A percentile compares a stretch with the other conserved stretches of the same genome.
phyloP scores from a whole-genome alignment of 805 yeast genomes.

The Aciculoconidium aculeatum region DNA sequence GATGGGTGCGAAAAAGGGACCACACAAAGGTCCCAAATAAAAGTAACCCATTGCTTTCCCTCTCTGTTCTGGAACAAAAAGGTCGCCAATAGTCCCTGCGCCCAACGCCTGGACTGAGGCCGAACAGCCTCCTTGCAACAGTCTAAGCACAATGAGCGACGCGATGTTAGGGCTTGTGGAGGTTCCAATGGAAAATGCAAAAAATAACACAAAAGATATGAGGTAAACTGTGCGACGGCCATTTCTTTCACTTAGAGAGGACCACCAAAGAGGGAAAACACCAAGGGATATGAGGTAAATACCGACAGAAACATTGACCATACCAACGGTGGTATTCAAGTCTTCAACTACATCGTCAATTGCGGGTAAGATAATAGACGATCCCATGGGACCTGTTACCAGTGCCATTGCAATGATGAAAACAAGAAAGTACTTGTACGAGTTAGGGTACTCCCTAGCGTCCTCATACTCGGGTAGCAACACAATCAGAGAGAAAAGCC shows the following conservation, averaged over 20 bases:
- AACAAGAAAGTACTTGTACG: constrained; percentile 49
- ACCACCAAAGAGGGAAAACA: constrained; percentile 86
- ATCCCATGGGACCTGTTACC: constrained; percentile 83
- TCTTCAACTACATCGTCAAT: constrained; percentile 51
- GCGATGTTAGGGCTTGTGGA: constrained; percentile 58
- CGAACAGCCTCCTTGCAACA: constrained; percentile 72
- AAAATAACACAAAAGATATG: constrained; percentile 55
- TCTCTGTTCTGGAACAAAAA: constrained; percentile 60
- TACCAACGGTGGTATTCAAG: constrained; percentile 49
- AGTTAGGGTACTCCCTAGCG: constrained; percentile 55
- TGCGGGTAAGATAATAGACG: constrained; percentile 78
- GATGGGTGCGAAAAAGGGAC: constrained; percentile 77
- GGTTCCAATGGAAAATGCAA: constrained; percentile 67
- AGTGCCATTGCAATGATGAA: constrained; percentile 68
- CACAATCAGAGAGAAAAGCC: constrained; percentile 46
- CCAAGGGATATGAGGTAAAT: constrained; percentile 70
- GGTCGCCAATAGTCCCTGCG: constrained; percentile 80
- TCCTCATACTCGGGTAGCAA: constrained; percentile 68
- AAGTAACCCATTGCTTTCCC: constrained; percentile 77
- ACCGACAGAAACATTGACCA: constrained; percentile 77
- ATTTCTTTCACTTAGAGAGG: constrained; percentile 64
- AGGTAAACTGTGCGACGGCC: constrained; percentile 76
- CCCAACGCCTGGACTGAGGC: constrained; percentile 88
- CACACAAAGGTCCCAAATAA: constrained; percentile 76
- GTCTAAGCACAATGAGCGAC: constrained; percentile 61